Evolutionary conservation across 2,329 filamentous ascomycete genomes (phyloP), one percentile per base, ranked within the genome.

Genomic region (Curvularia spicifera): DNA sequence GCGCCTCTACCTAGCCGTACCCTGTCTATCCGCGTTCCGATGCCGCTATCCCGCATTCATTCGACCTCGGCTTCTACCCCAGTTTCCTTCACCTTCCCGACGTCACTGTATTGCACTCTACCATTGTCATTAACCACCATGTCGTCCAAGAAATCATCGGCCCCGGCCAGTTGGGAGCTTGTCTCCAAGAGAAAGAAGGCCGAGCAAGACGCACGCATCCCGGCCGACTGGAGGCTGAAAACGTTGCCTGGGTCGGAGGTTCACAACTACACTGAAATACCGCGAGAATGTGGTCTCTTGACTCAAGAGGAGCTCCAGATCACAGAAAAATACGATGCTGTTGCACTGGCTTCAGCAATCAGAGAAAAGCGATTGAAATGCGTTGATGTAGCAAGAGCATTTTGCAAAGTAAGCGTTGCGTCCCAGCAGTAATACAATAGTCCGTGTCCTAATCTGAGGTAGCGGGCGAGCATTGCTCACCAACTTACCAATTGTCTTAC

Each of bases 321-420:
- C 48, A 88, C 85, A 0, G 84, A 87, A 61, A 66, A 78, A 0
- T 83, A 82, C 60, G 81, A 85, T 69, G 80, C 80, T 8, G 77
- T 76, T 5, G 70, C 65, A 13, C 62, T 82, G 46, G 70, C 76
- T 1, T 63, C 73, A 22, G 74, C 71, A 5, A 74, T 82, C 15
- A 63, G 71, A 22, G 67, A 59, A 5, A 71, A 73, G 13, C 66
- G 68, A 48, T 52, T 80, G 13, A 78, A 66, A 29, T 75, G 75
- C 53, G 61, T 76, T 1, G 73, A 78, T 60, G 78, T 80, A 5
- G 67, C 71, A 4, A 70, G 61, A 29, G 80, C 80, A 5, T 82
- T 82, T 59, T 80, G 77, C 63, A 81, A 82, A 67, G 74, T 76
- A 59, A 39, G 56, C 56, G 26, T 4, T 10, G 1, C 33, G 26